Base-by-base conservation (phyloP, 2,329 filamentous ascomycete genomes). In the Pseudocercospora eumusae region DNA sequence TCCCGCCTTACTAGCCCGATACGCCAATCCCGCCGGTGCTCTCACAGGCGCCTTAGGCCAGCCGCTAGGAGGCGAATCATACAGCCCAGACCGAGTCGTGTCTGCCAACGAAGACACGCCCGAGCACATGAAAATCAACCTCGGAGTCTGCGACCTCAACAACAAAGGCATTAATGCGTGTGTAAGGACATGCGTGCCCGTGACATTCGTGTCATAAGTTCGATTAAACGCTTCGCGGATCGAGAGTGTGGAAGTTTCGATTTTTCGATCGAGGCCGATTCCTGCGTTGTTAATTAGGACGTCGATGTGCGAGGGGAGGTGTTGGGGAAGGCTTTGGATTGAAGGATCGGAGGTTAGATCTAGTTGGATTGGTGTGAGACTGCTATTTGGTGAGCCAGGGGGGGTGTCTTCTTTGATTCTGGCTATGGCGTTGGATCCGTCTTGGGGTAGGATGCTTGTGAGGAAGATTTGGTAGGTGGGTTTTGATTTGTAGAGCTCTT, bases 221-320 rank as follows among this genome's bases (percentile, higher is more conserved):
- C 68, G 69, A 52, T 77, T 70, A 68, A 72, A 79, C 36, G 68
- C 72, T 58, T 75, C 73, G 55, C 77, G 75, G n/a, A 18, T 13
- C 11, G 36, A 42, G 11, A 18, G 36, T 8, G 36, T 42, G 3
- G 36, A 42, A 42, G 3, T 8, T 3, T 42, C 36, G 36, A 42
- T 42, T 9, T 42, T 42, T 9, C 36, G 11, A 4, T 42, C 36
- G n/a, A 75, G 68, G 1, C 67, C 70, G 31, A 73, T 78, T 25
- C 81, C 84, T 0, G 81, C 85, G 59, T 87, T 87, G 73, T 86
- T 86, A 62, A 87, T 71, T 0, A 87, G 76, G 1, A 76, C 72
- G 54, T 87, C 84, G 2, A 87, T 40, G 11, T 71, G 76, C n/a
- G 69, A 63, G 18, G 75, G 54, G 15, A 88, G 74, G 0, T 74